Evolutionary conservation across 768 basidiomycete species (phyloP).

Genomic region (Megacollybia marginata): DNA sequence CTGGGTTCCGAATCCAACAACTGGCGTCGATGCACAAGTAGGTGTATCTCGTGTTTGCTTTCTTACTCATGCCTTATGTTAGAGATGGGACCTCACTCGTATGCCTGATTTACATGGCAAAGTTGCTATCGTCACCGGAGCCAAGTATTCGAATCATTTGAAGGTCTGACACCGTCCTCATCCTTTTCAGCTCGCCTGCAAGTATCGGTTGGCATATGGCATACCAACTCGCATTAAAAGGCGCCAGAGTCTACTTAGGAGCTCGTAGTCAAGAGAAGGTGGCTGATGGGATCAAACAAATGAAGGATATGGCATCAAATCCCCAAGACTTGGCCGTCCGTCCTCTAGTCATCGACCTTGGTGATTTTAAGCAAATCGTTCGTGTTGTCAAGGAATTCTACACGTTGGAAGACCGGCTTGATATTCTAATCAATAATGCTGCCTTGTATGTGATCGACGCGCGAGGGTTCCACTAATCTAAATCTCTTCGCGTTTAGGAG

Average conservation of each 20-base stretch:
- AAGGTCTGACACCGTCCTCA: background rate
- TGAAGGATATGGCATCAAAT: background rate
- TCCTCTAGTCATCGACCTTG: constrained; percentile 2
- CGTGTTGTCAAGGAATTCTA: background rate
- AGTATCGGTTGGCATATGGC: constrained; percentile 4
- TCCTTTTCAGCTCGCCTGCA: background rate
- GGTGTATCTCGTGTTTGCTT: too few species aligned
- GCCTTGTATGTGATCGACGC: background rate
- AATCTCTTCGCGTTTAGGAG: background rate
- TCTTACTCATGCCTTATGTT: too few species aligned
- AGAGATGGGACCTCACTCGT: too few species aligned
- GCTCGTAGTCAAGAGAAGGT: constrained; percentile 3
- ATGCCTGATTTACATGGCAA: too few species aligned
- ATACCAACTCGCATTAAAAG: constrained; percentile 4
- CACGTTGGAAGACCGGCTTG: background rate
- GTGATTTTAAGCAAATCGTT: background rate
- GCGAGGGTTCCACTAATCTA: background rate
- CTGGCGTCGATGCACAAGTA: too few species aligned
- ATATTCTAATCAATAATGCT: background rate
- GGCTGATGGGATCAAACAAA: background rate
- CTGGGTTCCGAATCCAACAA: too few species aligned
- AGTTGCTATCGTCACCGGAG: too few species aligned
- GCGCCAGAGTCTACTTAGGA: constrained; percentile 4
- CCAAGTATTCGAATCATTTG: background rate
- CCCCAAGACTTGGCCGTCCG: background rate